Evolutionary conservation across 176 grass and related monocot species (phyloP).

Genomic region (Oryza rufipogon): DNA sequence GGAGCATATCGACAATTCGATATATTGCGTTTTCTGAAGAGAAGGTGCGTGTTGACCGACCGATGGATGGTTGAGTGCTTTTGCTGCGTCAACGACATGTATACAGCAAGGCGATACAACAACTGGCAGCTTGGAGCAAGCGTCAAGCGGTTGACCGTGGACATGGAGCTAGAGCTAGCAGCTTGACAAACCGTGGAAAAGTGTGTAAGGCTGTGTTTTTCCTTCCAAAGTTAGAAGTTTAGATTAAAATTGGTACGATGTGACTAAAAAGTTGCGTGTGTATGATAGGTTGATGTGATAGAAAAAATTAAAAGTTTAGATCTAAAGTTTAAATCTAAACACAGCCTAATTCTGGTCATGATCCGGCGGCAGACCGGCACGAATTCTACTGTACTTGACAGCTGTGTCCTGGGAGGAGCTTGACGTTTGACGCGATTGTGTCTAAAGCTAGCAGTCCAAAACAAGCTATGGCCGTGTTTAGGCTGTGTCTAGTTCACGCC

Average conservation of each 20-base stretch:
- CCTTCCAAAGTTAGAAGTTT: too few relatives aligned
- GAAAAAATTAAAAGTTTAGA: too few relatives aligned
- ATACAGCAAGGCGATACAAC: background rate
- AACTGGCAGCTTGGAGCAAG: background rate
- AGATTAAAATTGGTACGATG: too few relatives aligned
- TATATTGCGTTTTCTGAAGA: background rate
- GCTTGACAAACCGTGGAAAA: background rate
- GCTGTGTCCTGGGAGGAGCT: background rate
- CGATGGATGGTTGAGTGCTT: background rate
- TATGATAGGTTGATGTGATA: too few relatives aligned
- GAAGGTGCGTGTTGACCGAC: background rate
- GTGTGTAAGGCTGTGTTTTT: too few relatives aligned
- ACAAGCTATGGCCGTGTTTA: too few relatives aligned
- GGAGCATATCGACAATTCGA: background rate
- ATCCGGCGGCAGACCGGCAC: background rate
- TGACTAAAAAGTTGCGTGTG: too few relatives aligned
- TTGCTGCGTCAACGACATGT: background rate
- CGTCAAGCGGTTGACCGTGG: slow-evolving; percentile 6
- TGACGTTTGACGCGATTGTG: background rate
- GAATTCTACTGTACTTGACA: background rate
- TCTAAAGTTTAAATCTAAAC: too few relatives aligned
- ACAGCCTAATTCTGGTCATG: background rate
- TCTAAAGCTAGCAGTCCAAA: too few relatives aligned
- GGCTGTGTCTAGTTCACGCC: too few relatives aligned
- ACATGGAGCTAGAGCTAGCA: too few relatives aligned